Base-by-base conservation (phyloP, 2,329 filamentous ascomycete genomes). In the Aspergillus sp. region DNA sequence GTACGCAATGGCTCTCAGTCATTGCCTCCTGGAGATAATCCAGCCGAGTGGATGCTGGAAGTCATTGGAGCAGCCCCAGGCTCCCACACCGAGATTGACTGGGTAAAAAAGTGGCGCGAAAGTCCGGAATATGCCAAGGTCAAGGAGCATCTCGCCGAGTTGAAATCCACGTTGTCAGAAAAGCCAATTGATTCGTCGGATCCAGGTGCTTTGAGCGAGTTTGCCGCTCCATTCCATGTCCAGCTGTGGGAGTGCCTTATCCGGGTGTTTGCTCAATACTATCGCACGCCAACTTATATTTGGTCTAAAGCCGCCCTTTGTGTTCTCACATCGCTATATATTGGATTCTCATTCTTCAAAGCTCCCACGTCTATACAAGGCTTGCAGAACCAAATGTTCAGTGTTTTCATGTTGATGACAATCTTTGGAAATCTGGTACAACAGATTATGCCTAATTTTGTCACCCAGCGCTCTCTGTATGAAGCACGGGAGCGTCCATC, bases 181-280 rank as follows among this genome's bases (percentile, higher is more conserved):
- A 71, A 77, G 15, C 77, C 78, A 2, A 70, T 74, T 2, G 73
- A 77, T 63, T 33, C 67, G 56, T 57, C 68, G 61, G 52, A 55
- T 37, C 41, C 55, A 62, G 79, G 85, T 55, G 80, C 85, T 62
- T 90, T 87, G 75, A 83, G 85, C 60, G 90, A 96, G 72, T 96
- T 96, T 60, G 92, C 92, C 3, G 90, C 90, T 5, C 85, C 89
- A 0, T 91, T 96, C 70, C 68, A 64, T 43, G 69, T 79, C 7
- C 92, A 96, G 73, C 77, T 93, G 43, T 77, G 76, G 56, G 82
- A 87, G 68, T 90, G 91, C 57, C 82, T 85, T 17, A 73, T 82
- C 62, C 90, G 92, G 67, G 89, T 95, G 25, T 95, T 95, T 80
- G 85, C 93, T 70, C 91, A 96, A 73, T 96, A 95, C 82, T 96